Evolutionary conservation across 208 protist genomes (phyloP), one percentile per base, ranked within the genome.

Genomic region (Trypanosoma theileri): DNA sequence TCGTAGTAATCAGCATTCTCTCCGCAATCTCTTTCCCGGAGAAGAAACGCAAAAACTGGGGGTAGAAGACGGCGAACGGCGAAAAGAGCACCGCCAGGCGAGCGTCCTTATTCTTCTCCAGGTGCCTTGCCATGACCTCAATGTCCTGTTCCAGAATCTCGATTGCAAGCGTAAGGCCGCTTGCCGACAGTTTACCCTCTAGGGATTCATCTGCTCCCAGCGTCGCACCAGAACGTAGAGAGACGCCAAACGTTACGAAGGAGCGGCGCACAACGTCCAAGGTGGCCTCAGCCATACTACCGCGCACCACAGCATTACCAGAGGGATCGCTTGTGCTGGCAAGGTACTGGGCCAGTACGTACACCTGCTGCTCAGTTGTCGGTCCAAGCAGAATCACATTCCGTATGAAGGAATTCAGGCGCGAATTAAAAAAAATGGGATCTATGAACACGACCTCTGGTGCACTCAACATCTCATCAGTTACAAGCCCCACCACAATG

Each of bases 311-410:
- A 52, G 45, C 67, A 42, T 59, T 42, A 9, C 46, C 40, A 31
- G 42, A 16, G 6, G 57, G 35, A 7, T 71, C 57, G 26, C 10
- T 24, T 41, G 59, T 44, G 22, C 56, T 53, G 12, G 44, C 58
- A 64, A 55, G 59, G 59, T 66, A 76, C 69, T 72, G 46, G 22
- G 65, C 68, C 73, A 82, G n/a, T 0, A 85, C 57, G 63, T 73
- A 87, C 24, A 87, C 50, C 59, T 85, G 55, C 81, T 87, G 84
- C 57, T 86, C 75, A 19, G 81, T 14, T 22, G 81, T 90, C 6
- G 79, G 81, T 60, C 66, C 66, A 19, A 85, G 51, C 8, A 53
- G 35, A 51, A 84, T 66, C 14, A 77, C 51, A 54, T 75, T 71
- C 14, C 45, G 44, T 16, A 53, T 10, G 24, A 45, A 45, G 24